These are phyloP conservation scores for Moricandia moricandioides DNA, from an alignment of 345 rosid species.

Conservation along the genomic window DNA sequence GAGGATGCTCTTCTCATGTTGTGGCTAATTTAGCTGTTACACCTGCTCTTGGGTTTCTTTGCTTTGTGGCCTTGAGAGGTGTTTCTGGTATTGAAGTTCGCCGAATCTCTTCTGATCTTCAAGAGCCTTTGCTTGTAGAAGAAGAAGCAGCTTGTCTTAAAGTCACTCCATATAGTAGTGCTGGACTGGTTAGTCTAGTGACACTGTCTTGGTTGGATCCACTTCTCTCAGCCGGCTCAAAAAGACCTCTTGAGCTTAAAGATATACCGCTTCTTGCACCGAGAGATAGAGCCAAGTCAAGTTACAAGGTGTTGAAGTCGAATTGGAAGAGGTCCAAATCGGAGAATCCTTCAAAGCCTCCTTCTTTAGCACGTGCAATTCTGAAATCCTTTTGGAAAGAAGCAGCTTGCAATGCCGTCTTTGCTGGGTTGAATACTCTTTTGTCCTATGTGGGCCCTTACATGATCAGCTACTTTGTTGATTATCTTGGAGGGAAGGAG, in stretches of 20 bases:
- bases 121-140: slow-evolving; percentile 82
- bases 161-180: slow-evolving; percentile 72
- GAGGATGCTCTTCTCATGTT: slow-evolving; percentile 60
- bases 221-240: slow-evolving; percentile 86
- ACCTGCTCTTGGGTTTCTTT: slow-evolving; percentile 87
- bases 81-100: slow-evolving; percentile 61
- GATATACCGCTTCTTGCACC: slow-evolving; percentile 96
- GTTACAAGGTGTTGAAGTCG: slow-evolving; percentile 74
- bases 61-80: slow-evolving; percentile 72
- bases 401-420: slow-evolving; percentile 89
- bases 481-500: slow-evolving; percentile 86
- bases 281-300: slow-evolving; percentile 81
- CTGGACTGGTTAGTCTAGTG: slow-evolving; percentile 71
- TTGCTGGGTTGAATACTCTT: slow-evolving; percentile 83
- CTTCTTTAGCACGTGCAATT: slow-evolving; percentile 89
- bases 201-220: slow-evolving; percentile 97
- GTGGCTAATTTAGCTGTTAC: slow-evolving; percentile 71
- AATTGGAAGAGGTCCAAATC: slow-evolving; percentile 86
- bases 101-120: slow-evolving; percentile 67
- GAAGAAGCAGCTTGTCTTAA: slow-evolving; percentile 88
- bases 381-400: slow-evolving; percentile 94
- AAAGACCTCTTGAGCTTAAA: slow-evolving; percentile 93
- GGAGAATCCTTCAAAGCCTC: slow-evolving; percentile 68
- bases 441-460: slow-evolving; percentile 97
- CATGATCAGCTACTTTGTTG: slow-evolving; percentile 95